Evolutionary conservation across 495 filamentous ascomycete species (phyloP).

Genomic region (Trichoderma virens): DNA sequence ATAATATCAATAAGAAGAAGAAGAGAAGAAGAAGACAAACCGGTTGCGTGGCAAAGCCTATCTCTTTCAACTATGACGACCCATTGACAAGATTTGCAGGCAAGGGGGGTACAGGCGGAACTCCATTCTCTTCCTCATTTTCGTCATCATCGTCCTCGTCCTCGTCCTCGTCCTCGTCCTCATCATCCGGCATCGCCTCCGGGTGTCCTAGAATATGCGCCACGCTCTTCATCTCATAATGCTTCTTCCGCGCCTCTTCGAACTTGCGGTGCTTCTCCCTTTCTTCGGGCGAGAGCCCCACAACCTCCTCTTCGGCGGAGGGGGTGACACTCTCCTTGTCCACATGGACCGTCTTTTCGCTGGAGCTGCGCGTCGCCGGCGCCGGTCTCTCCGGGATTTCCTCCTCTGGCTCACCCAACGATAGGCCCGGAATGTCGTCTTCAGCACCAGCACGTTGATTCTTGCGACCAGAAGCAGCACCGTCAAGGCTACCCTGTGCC

Average conservation of each 20-base stretch:
- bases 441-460: slow-evolving; percentile 16
- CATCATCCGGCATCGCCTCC: slow-evolving; percentile 42
- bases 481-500: slow-evolving; percentile 51
- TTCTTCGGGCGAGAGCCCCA: slow-evolving; percentile 66
- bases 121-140: slow-evolving; percentile 25
- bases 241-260: slow-evolving; percentile 82
- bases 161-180: slow-evolving; percentile 36
- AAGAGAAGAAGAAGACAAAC: not conserved
- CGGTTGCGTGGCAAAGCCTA: not conserved
- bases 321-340: slow-evolving; percentile 46
- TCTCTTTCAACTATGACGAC: slow-evolving; percentile 14
- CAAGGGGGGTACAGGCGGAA: slow-evolving; percentile 28
- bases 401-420: slow-evolving; percentile 92
- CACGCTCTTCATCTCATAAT: slow-evolving; percentile 98
- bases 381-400: slow-evolving; percentile 41
- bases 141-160: slow-evolving; percentile 22
- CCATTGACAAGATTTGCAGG: slow-evolving; percentile 22
- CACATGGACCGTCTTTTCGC: slow-evolving; percentile 54
- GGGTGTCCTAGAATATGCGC: slow-evolving; percentile 75
- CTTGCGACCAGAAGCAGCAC: slow-evolving; percentile 26
- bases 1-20: not conserved
- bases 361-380: slow-evolving; percentile 50
- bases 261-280: slow-evolving; percentile 84
- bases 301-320: slow-evolving; percentile 46
- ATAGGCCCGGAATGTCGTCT: slow-evolving; percentile 84